Base-by-base conservation (phyloP, 1,139 yeast genomes). In the Hemisphaericaspora xylofermentans region DNA sequence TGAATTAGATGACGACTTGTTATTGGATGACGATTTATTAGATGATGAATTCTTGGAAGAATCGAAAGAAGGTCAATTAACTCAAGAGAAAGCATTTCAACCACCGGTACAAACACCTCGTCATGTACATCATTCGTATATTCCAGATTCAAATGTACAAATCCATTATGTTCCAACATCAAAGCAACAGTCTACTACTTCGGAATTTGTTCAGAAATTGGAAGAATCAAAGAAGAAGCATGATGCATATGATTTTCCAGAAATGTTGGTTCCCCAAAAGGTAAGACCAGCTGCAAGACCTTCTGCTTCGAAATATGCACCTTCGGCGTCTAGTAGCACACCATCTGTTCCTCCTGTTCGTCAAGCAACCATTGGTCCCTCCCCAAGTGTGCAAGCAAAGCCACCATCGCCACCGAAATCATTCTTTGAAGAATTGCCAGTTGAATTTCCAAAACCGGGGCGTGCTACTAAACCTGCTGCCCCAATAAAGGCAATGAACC, bases 231-330 rank as follows among this genome's bases (percentile, higher is more conserved):
- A 82, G 57, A 74, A 75, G 53, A 82, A 79, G 52, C 76, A 82
- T 14, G 88, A 83, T 62, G 88, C 88, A 1, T 88, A 86, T 55
- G 96, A 88, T 57, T 81, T 88, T 51, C 96, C 96, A 1, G 66
- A 75, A 30, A 82, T 74, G 40, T 61, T 87, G 39, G 65, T 86
- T 21, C 68, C 74, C 2, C 69, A 67, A 28, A 59, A 55, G 22
- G 49, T 61, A 3, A 66, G 56, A 41, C 73, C 74, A 2, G 71
- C 71, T 3, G 54, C 66, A 3, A 57, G 74, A 43, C 47, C 57
- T 16, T 24, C 43, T n/a, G 18, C 47, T 14, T 38, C 43, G 8
- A 62, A 58, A 46, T 66, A 65, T 48, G 57, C 61, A 1, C 58
- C 70, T 17, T 64, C 57, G 43, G 61, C 69, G 3, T 39, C 32